Evolutionary conservation across 768 basidiomycete species (phyloP), one percentile per base, ranked within the genome.

Genomic region (Lactifluus piperatus): DNA sequence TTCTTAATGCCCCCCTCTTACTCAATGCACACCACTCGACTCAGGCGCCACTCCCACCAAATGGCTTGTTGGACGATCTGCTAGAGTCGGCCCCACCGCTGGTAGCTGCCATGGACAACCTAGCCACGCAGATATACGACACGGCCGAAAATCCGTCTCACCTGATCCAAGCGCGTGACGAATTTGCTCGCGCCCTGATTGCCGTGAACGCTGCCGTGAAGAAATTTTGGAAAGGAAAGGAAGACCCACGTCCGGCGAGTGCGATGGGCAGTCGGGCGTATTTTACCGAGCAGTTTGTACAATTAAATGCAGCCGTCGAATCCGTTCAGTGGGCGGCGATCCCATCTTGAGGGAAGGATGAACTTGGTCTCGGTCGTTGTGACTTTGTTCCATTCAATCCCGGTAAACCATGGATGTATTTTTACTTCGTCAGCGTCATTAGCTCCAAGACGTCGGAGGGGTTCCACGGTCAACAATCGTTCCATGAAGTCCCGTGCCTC

Each of bases 381-480:
- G 54, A 99, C 84, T 58, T 88, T 86, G 57, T 91, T 84, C 97
- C 97, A 99, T 62, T 97, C 89, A 63, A 98, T 88, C 34, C 82
- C 90, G 47, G 81, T 76, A 68, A 99, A 88, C 77, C 93, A 94
- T 0, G 91, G 85, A 69, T 99, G 97, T 0, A 77, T 76, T 74
- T 92, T 97, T 68, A 98, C 91, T 72, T 98, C 95, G 26, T 88
- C 85, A 3, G 94, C 88, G 24, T 94, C 97, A 51, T 84, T 79
- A 20, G 82, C 81, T 37, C 97, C 97, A 5, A 99, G 79, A 50
- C 97, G 87, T 49, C 79, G 78, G 45, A 74, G 74, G 5, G 93
- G 87, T 69, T 97, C 88, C 49, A 84, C 78, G 37, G 84, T 86
- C 81, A 98, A 76, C 39, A 99, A 78, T 29, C 85, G 78, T 67